A percentile compares a stretch with the other conserved stretches of the same genome.
Evolutionary conservation across 805 yeast species (phyloP).

Genomic region (Hanseniaspora meyeri): DNA sequence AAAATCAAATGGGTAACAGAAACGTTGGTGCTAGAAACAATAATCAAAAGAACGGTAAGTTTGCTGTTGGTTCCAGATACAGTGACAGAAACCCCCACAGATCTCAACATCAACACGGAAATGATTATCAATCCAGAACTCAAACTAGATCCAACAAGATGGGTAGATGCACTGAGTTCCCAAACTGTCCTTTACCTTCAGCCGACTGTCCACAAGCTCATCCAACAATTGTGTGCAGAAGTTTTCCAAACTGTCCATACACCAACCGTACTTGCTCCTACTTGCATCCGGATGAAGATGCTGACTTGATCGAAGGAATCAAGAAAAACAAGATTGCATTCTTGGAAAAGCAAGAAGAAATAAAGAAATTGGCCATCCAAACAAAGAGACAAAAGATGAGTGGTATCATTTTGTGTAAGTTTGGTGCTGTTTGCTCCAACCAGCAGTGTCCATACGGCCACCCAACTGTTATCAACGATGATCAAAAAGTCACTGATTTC

Average conservation of each 20-base stretch:
- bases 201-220: constrained; percentile 65
- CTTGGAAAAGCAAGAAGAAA: constrained; percentile 32
- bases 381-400: constrained; percentile 30
- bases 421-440: constrained; percentile 61
- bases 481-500: constrained; percentile 51
- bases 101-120: constrained; percentile 26
- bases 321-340: constrained; percentile 48
- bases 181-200: constrained; percentile 46
- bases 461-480: constrained; percentile 75
- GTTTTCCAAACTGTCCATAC: constrained; percentile 66
- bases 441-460: constrained; percentile 80
- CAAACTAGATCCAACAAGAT: constrained; percentile 25
- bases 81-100: constrained; percentile 20
- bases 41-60: constrained; percentile 18
- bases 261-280: constrained; percentile 72
- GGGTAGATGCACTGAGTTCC: constrained; percentile 60
- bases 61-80: constrained; percentile 19
- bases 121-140: neutral
- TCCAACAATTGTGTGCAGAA: constrained; percentile 64
- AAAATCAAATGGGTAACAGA: neutral
- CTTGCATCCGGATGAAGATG: constrained; percentile 79
- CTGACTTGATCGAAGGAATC: constrained; percentile 52
- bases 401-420: constrained; percentile 59
- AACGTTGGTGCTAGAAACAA: constrained; percentile 19
- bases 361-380: constrained; percentile 26